Evolutionary conservation across 208 protist genomes (phyloP).

Genomic region (Crithidia brevicula): DNA sequence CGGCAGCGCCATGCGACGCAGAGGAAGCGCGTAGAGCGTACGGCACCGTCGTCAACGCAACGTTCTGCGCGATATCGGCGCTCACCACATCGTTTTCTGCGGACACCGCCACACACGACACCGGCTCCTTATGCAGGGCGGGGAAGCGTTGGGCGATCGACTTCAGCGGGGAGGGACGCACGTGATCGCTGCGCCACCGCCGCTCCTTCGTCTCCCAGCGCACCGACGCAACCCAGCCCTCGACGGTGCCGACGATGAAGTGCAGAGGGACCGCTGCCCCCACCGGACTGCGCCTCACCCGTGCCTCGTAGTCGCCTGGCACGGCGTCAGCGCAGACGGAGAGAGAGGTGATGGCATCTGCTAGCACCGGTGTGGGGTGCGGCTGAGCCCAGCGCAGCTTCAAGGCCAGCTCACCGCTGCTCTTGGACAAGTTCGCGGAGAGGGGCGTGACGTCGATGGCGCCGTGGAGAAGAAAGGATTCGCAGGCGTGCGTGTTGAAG

Average conservation of each 20-base stretch:
- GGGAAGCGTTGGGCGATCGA: constrained; percentile 16
- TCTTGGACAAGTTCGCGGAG: neutral
- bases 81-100: constrained; percentile 67
- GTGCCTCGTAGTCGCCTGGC: constrained; percentile 2
- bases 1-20: neutral
- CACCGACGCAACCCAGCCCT: constrained; percentile 53
- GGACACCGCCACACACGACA: constrained; percentile 78
- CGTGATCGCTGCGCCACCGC: constrained; percentile 17
- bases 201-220: neutral
- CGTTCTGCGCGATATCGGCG: constrained; percentile 85
- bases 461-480: constrained; percentile 50
- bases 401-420: constrained; percentile 21
- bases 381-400: constrained; percentile 16
- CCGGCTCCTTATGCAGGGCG: constrained; percentile 76
- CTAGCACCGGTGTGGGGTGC: constrained; percentile 42
- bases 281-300: constrained; percentile 23
- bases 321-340: constrained; percentile 3
- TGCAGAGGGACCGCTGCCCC: constrained; percentile 54
- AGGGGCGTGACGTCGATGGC: constrained; percentile 23
- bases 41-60: constrained; percentile 65
- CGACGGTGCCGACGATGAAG: constrained; percentile 71
- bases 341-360: constrained; percentile 65
- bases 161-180: constrained; percentile 22
- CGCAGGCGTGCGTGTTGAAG: constrained; percentile 53
- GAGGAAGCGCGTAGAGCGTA: neutral